Evolutionary conservation across 768 basidiomycete genomes (phyloP), one percentile per base, ranked within the genome.

Genomic region (Galerina marginata): DNA sequence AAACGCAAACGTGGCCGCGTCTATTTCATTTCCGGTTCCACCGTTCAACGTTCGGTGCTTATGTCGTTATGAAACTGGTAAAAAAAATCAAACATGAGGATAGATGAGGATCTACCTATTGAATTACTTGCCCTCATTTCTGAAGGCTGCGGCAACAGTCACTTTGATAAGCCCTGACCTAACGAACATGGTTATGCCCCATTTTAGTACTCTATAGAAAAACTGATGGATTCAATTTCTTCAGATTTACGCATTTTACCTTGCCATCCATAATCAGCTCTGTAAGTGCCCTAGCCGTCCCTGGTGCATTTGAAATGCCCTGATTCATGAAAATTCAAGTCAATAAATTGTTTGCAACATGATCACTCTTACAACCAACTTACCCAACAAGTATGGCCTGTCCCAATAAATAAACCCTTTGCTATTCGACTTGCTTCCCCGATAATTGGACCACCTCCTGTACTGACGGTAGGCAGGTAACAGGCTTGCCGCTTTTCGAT

Each of bases 241-340:
- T 74, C 64, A 89, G 69, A 51, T 86, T 77, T 1, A 85, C 86
- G 58, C 86, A 88, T 39, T 68, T 77, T 48, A 84, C 83, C 60
- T 81, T 81, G 10, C 90, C 90, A 36, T 88, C 83, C 74, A 94
- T 77, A 6, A 95, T 74, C 15, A 92, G 74, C 71, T 93, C 91
- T 12, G 85, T 78, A 43, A 97, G 71, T 6, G 84, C 86, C 64
- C 82, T 85, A 1, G 89, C 95, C 3, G 93, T 95, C 4, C 92
- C 94, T 0, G 94, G 93, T 3, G 88, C 92, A 70, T 91, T 91
- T 71, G 86, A 91, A 43, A 92, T 88, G 0, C 91, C 90, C 90
- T 90, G 56, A 2, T 43, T 10, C 23, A 26, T 69, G 14, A 69
- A 54, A 40, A 33, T 48, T 37, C 14, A 7, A 40, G 10, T 29